phyloP scores from a whole-genome alignment of 345 rosid genomes.

The Durio zibethinus region DNA sequence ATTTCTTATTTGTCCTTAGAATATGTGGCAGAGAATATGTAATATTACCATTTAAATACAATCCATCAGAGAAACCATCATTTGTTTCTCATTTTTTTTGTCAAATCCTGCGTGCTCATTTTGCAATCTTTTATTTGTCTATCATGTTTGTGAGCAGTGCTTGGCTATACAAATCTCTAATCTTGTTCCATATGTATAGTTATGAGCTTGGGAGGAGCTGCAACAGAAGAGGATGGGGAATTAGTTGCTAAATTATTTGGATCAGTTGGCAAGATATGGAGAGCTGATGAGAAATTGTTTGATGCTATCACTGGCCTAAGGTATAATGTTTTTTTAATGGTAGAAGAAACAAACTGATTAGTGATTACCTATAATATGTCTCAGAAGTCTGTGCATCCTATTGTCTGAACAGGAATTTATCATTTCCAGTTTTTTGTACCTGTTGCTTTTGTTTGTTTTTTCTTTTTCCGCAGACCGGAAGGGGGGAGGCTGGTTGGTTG shows the following conservation, averaged over 20 bases:
- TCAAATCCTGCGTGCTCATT: not conserved
- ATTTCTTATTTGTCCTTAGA: not conserved
- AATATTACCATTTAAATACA: not conserved
- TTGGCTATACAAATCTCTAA: slow-evolving; percentile 5
- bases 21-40: not conserved
- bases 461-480: not conserved
- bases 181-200: slow-evolving; percentile 31
- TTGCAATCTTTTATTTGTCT: slow-evolving; percentile 1
- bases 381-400: not conserved
- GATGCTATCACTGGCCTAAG: slow-evolving; percentile 94
- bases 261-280: slow-evolving; percentile 80
- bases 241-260: slow-evolving; percentile 69
- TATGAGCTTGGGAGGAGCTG: slow-evolving; percentile 77
- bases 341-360: not conserved
- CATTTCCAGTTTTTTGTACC: not conserved
- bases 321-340: slow-evolving; percentile 29
- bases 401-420: not conserved
- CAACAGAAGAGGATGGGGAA: slow-evolving; percentile 72
- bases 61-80: not conserved
- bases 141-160: not conserved
- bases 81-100: not conserved
- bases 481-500: not conserved
- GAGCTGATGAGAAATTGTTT: slow-evolving; percentile 78
- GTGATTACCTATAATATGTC: no score
- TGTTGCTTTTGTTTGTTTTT: not conserved